Evolutionary conservation across 2,329 filamentous ascomycete species (phyloP).

Genomic region (Conoideocrella luteorostrata): DNA sequence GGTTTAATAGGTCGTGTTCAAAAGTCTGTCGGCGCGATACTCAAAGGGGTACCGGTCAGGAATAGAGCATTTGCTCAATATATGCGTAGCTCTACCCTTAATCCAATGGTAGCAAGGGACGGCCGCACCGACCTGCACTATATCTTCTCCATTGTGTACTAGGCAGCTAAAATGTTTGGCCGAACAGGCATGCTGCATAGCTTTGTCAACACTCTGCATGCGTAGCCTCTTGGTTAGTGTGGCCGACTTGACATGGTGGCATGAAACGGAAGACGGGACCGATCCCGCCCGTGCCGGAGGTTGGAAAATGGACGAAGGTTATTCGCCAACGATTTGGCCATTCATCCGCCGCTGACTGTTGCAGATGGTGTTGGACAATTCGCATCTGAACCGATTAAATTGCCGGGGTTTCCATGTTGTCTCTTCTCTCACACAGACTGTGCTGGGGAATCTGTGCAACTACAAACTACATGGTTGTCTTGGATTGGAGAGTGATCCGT

Average conservation of each 20-base stretch:
- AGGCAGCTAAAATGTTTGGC: neutral
- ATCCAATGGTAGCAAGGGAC: neutral
- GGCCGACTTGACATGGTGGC: neutral
- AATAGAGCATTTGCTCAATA: neutral
- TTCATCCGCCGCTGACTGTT: neutral
- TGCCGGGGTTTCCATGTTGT: constrained; percentile 14
- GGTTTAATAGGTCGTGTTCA: neutral
- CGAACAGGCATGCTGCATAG: neutral
- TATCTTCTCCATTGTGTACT: neutral
- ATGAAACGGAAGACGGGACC: constrained; percentile 2
- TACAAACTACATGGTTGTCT: no score
- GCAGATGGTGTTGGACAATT: neutral
- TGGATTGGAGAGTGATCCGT: no score
- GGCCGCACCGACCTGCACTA: neutral
- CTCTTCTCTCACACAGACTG: constrained; percentile 21
- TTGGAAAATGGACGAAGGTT: neutral
- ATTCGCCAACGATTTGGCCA: neutral
- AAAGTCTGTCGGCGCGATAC: neutral
- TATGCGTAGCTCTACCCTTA: neutral
- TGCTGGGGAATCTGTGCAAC: constrained; percentile 18
- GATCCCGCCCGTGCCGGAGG: constrained; percentile 1
- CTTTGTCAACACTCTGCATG: constrained; percentile 3
- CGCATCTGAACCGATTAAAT: neutral
- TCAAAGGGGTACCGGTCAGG: constrained; percentile 4
- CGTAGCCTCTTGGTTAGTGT: neutral